Conservation (phyloP, 2,329 filamentous ascomycete species). For the Triangularia setosa region DNA sequence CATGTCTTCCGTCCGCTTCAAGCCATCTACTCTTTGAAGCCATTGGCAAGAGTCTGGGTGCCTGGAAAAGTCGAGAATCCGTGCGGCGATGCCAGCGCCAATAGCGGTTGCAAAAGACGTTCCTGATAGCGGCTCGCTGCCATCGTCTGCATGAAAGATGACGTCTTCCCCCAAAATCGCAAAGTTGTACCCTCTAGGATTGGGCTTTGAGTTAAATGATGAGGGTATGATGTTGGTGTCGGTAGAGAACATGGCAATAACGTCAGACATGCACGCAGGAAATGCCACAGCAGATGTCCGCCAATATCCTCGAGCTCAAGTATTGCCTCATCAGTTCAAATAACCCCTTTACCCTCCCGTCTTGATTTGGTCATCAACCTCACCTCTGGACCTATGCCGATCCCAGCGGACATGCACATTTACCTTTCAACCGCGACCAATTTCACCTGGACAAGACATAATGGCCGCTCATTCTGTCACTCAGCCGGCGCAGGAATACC, state of each 20-base stretch:
- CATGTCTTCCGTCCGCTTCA: background rate
- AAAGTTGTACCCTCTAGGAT: background rate
- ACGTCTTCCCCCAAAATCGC: background rate
- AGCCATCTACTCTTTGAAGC: background rate
- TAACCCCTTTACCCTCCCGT: background rate
- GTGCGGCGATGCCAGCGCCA: background rate
- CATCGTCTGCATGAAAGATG: background rate
- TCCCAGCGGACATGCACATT: background rate
- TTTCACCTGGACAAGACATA: background rate
- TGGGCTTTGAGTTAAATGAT: background rate
- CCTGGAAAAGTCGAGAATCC: background rate
- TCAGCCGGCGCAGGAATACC: background rate
- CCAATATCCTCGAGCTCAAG: too few species aligned
- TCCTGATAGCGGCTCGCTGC: background rate
- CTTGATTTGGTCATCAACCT: background rate
- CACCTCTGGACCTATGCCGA: background rate
- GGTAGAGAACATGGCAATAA: background rate
- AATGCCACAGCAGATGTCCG: too few species aligned
- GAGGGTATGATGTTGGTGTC: background rate
- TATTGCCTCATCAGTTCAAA: too few species aligned
- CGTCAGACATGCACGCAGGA: background rate
- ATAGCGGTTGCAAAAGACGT: background rate
- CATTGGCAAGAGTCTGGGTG: background rate
- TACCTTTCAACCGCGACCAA: background rate
- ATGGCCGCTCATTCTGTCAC: background rate